Evolutionary conservation across 495 filamentous ascomycete genomes (phyloP).

Genomic region (Parathielavia appendiculata): DNA sequence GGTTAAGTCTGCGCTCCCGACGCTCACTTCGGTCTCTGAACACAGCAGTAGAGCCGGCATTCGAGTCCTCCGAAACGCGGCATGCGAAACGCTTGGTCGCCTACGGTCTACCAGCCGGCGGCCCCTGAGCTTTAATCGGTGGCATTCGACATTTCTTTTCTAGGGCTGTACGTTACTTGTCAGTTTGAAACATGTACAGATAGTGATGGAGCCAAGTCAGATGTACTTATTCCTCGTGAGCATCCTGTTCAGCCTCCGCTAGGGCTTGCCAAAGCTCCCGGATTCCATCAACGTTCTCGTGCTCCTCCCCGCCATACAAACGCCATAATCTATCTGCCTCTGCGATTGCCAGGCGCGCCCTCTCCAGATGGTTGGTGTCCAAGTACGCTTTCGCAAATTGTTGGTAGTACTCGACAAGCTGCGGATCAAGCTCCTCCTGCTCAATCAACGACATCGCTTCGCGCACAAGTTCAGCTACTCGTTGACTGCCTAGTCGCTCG

Average conservation of each 20-base stretch:
- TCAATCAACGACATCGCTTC: constrained; percentile 30
- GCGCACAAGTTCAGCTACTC: constrained; percentile 20
- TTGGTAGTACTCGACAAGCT: constrained; percentile 32
- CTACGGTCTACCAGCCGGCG: too few species aligned
- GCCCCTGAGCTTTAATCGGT: too few species aligned
- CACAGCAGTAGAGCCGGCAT: too few species aligned
- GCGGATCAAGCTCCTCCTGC: constrained; percentile 29
- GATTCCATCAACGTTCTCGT: constrained; percentile 34
- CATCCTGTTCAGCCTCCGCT: constrained; percentile 10
- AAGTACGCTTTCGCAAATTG: constrained; percentile 33
- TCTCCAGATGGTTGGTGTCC: constrained; percentile 19
- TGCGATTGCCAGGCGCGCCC: constrained; percentile 26
- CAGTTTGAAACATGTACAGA: too few species aligned
- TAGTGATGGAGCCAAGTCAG: too few species aligned
- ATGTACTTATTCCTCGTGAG: too few species aligned
- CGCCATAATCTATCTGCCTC: constrained; percentile 30
- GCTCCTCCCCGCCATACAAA: constrained; percentile 33
- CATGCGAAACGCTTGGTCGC: too few species aligned
- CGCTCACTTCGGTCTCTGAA: too few species aligned
- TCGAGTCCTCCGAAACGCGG: too few species aligned
- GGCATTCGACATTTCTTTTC: too few species aligned
- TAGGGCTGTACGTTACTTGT: too few species aligned
- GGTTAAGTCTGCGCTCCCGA: too few species aligned
- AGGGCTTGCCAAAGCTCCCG: constrained; percentile 28
- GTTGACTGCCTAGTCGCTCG: constrained; percentile 1